These are phyloP conservation scores for Hansenula anomala DNA, from an alignment of 1,139 yeast species.

Conservation along the genomic window DNA sequence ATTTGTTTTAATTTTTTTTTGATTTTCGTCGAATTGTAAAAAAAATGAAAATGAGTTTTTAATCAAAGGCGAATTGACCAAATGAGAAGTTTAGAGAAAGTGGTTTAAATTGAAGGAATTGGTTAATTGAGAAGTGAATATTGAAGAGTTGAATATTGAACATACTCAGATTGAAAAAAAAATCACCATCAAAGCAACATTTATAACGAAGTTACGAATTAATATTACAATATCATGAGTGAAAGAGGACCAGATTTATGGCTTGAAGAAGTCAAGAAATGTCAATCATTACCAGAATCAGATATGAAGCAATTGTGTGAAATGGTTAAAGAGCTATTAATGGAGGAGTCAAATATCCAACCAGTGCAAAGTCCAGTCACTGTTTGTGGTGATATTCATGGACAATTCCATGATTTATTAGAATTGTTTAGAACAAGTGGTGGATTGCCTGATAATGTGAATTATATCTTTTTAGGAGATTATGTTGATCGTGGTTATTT, in stretches of 20 bases:
- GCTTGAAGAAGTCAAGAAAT: conserved; percentile 90
- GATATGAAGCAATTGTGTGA: conserved; percentile 98
- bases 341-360: conserved; percentile 95
- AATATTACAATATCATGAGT: no score
- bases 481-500: conserved; percentile 97
- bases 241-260: conserved; percentile 94
- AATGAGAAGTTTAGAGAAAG: no score
- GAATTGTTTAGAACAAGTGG: conserved; percentile 92
- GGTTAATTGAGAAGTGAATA: no score
- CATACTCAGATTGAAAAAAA: no score
- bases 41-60: no score
- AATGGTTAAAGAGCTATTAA: conserved; percentile 78
- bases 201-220: no score
- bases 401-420: conserved; percentile 92
- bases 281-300: conserved; percentile 82
- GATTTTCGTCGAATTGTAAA: no score
- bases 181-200: no score
- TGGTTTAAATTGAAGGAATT: no score
- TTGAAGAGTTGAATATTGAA: no score
- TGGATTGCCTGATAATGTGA: conserved; percentile 78
- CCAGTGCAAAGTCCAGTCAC: conserved; percentile 98
- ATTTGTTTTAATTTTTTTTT: background rate
- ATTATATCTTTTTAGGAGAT: conserved; percentile 86
- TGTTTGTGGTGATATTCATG: conserved; percentile 98
- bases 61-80: no score